Evolutionary conservation across 345 rosid species (phyloP), one percentile per base, ranked within the genome.

Genomic region (Salix purpurea): DNA sequence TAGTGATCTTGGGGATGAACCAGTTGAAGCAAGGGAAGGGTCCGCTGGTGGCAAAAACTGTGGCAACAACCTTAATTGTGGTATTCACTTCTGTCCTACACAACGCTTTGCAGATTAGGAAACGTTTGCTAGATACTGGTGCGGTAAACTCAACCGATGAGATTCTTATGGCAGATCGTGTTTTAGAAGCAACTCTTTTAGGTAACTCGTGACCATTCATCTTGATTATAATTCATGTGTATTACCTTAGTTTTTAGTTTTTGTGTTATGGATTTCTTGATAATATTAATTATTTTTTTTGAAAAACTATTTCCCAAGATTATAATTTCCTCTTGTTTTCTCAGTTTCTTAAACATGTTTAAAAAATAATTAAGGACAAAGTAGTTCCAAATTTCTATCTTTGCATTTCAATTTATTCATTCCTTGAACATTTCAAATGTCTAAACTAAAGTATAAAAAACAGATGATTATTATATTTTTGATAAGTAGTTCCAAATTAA

Each of bases 131-230:
- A 19, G 88, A 84, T 8, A 75, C 76, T 1, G 82, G 87, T n/a
- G 37, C 67, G 37, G 23, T 84, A 39, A 87, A 83, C 76, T 82
- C 91, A 1, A 84, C 88, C 0, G 90, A 87, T 42, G 86, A 85
- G 52, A 85, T 88, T 77, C 85, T 90, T 19, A 18, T 76, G 82
- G 84, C 86, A 0, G 60, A 84, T 70, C 84, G 79, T 30, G 77
- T 86, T 12, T 65, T 87, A 60, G 86, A 88, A 54, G 86, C 89
- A 2, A 80, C 91, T 74, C 84, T 90, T 15, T 75, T 88, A 86
- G 85, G 85, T 78, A 78, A 23, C 14, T 44, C 6, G 3, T 37
- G 30, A 9, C 24, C 28, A 10, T 58, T 9, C 46, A 13, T 14
- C 19, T 36, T 18, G 32, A 28, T 30, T 40, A 30, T 42, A 4